phyloP scores from a whole-genome alignment of 371 early-diverging fungal species.

The Lichtheimia corymbifera region DNA sequence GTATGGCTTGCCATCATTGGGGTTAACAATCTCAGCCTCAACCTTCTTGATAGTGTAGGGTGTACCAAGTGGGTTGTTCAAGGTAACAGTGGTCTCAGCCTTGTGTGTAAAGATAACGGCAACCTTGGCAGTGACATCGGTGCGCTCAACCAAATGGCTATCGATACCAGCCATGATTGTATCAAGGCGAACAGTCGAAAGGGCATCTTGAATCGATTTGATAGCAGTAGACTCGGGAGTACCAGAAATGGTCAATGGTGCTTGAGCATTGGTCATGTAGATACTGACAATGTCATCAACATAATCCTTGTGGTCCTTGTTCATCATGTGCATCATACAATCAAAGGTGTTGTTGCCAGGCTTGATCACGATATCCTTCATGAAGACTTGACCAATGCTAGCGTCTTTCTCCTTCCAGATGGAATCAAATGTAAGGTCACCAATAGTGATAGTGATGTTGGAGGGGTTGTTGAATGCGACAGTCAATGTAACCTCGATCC shows the following conservation, averaged over 20 bases:
- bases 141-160: conserved; percentile 36
- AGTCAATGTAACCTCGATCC: conserved; percentile 24
- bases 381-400: conserved; percentile 19
- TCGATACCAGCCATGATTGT: conserved; percentile 45
- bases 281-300: conserved; percentile 25
- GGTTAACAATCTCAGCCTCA: conserved; percentile 19
- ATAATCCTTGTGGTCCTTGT: conserved; percentile 14
- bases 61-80: conserved; percentile 43
- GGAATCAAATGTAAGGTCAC: conserved; percentile 36
- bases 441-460: conserved; percentile 46
- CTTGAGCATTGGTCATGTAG: conserved; percentile 42
- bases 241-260: conserved; percentile 48
- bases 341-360: conserved; percentile 26
- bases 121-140: conserved; percentile 32
- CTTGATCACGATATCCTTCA: conserved; percentile 29
- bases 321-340: conserved; percentile 28
- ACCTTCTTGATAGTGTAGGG: conserved; percentile 34
- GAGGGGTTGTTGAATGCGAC: conserved; percentile 54
- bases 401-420: conserved; percentile 18
- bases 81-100: conserved; percentile 29
- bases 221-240: conserved; percentile 35
- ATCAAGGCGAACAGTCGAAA: conserved; percentile 39
- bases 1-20: conserved; percentile 18
- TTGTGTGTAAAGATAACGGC: conserved; percentile 26
- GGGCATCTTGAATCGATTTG: conserved; percentile 45